These are phyloP conservation scores for Mycena kentingensis DNA, from an alignment of 768 basidiomycete species.

Conservation along the genomic window DNA sequence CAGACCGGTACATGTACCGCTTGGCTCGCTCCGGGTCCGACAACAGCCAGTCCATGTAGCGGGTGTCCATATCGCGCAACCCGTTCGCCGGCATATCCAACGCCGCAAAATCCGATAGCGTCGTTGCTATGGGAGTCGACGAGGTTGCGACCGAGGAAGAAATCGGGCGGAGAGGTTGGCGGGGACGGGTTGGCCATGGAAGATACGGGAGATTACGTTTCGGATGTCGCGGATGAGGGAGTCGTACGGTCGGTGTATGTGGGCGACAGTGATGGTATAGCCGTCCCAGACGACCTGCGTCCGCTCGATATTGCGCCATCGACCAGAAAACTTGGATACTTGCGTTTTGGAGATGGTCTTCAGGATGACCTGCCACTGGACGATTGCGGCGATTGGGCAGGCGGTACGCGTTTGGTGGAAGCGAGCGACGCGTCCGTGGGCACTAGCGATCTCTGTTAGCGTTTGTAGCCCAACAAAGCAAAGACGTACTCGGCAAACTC, in stretches of 20 bases:
- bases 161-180: neutral
- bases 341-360: conserved; percentile 5
- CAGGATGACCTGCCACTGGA: conserved; percentile 7
- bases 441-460: conserved; percentile 5
- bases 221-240: neutral
- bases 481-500: conserved; percentile 3
- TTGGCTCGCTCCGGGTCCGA: neutral
- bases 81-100: conserved; percentile 4
- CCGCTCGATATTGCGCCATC: neutral
- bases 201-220: neutral
- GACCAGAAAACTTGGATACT: neutral
- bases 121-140: neutral
- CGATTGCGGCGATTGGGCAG: neutral
- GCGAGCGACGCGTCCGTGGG: neutral
- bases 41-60: neutral
- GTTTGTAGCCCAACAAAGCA: neutral
- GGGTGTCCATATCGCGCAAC: neutral
- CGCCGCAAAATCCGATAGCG: neutral
- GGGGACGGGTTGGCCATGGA: conserved; percentile 3
- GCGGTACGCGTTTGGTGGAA: conserved; percentile 2
- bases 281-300: conserved; percentile 6
- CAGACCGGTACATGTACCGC: neutral
- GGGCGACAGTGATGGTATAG: neutral
- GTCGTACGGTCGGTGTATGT: neutral
- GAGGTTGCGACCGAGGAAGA: neutral